These are phyloP conservation scores for Botrytis deweyae DNA, from an alignment of 2,329 filamentous ascomycete species.

Conservation along the genomic window DNA sequence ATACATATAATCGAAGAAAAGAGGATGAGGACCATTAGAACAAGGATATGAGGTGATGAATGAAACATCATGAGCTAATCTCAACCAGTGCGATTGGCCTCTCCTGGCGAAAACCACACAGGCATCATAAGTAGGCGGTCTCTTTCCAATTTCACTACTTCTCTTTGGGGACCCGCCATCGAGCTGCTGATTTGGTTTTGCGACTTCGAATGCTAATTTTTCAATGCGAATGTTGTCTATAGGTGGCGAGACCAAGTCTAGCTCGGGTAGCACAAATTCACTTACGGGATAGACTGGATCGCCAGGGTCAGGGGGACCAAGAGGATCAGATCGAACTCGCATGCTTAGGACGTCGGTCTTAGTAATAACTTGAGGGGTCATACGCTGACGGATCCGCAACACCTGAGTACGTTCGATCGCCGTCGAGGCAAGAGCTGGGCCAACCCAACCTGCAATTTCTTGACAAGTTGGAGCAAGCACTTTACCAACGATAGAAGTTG, in stretches of 20 bases:
- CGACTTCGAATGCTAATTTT: constrained; percentile 50
- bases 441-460: constrained; percentile 71
- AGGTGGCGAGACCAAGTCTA: constrained; percentile 49
- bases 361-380: constrained; percentile 55
- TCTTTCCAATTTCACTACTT: constrained; percentile 23
- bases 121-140: constrained; percentile 56
- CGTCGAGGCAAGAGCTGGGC: constrained; percentile 65
- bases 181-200: neutral
- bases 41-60: constrained; percentile 67
- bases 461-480: constrained; percentile 71
- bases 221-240: constrained; percentile 69
- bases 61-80: constrained; percentile 62
- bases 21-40: constrained; percentile 61
- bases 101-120: constrained; percentile 63
- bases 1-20: constrained; percentile 71
- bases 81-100: constrained; percentile 61
- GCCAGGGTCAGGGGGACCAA: constrained; percentile 56
- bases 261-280: constrained; percentile 63
- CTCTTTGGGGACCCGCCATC: constrained; percentile 1
- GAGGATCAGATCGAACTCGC: constrained; percentile 64
- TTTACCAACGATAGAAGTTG: constrained; percentile 70
- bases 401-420: constrained; percentile 70
- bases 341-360: constrained; percentile 64
- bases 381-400: constrained; percentile 63
- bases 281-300: constrained; percentile 59